Percentiles rank a stretch among this genome's conserved stretches.
Evolutionary conservation across 495 filamentous ascomycete species (phyloP).

Genomic region (Bombardia bombarda): DNA sequence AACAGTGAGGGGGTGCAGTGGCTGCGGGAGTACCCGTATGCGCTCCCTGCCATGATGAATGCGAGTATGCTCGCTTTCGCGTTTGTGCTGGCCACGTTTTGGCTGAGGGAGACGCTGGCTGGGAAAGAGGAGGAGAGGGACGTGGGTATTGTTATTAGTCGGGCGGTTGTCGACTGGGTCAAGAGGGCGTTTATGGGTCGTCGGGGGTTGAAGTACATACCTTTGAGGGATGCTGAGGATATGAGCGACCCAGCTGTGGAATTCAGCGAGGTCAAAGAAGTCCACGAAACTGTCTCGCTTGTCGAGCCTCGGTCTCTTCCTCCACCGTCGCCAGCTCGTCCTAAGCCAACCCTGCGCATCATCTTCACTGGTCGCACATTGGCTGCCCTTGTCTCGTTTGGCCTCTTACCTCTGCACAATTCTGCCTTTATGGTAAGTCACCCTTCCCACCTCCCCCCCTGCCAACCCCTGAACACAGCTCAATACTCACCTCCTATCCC

Average conservation of each 20-base stretch:
- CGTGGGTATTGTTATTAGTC: neutral
- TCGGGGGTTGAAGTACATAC: neutral
- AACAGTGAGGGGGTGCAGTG: constrained; percentile 24
- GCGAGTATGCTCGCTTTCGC: neutral
- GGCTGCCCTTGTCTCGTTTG: constrained; percentile 54
- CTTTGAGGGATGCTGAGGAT: neutral
- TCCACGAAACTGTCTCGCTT: neutral
- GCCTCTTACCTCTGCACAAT: constrained; percentile 64
- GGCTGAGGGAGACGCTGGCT: constrained; percentile 5
- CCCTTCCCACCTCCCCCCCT: constrained; percentile 27
- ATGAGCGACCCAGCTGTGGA: neutral
- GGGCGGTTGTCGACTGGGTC: neutral
- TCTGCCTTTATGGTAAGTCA: constrained; percentile 51
- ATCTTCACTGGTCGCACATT: constrained; percentile 59
- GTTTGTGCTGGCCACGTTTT: neutral
- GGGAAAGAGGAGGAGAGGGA: constrained; percentile 1
- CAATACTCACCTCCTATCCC: neutral
- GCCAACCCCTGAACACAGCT: neutral
- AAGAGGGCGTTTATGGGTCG: neutral
- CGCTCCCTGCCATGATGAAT: constrained; percentile 5
- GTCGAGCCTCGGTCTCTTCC: neutral
- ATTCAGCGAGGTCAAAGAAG: constrained; percentile 2
- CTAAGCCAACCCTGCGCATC: constrained; percentile 14
- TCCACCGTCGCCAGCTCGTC: neutral
- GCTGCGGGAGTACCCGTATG: constrained; percentile 4